Base-by-base conservation (phyloP, 2,329 filamentous ascomycete genomes). In the Geosmithia morbida region DNA sequence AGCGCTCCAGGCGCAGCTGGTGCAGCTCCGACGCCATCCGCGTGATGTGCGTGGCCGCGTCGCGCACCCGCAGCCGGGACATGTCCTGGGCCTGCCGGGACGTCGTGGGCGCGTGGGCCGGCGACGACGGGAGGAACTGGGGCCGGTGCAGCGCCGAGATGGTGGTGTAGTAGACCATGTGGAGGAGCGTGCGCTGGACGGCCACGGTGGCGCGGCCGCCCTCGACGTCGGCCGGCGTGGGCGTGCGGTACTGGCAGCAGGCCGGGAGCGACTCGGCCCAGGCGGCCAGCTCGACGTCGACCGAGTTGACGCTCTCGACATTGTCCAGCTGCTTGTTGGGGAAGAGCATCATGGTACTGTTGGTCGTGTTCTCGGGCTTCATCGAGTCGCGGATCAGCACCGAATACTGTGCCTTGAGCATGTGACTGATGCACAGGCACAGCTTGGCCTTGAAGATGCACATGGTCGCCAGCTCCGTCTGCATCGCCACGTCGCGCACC, bases 101-200 rank as follows among this genome's bases (percentile, higher is more conserved):
- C 16, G 70, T 69, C 52, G 66, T 70, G 16, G 72, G 70, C 7
- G 65, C 63, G 54, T 70, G 70, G 50, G 60, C 60, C 1, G 83
- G 79, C 13, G 79, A 79, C 0, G 83, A 83, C 1, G 88, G 87
- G 41, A 95, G 74, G 50, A 96, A 90, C 54, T 94, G 88, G 2
- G 90, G 90, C 29, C 90, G 81, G 62, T 96, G 89, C 17, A 97
- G 72, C 2, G 90, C 90, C 46, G 87, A 95, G 17, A 94, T 75
- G 1, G 89, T 94, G 2, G 90, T 94, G 62, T 88, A 85, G 64
- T 94, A 95, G 2, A 95, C 81, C 83, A 96, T 94, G 62, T 94
- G 87, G 37, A 97, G 69, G 18, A 96, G 71, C n/a, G 85, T 86
- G 44, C 86, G 78, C 60, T 95, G 87, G 2, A 95, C 70, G 0